Percentiles rank a stretch among this genome's conserved stretches.
Evolutionary conservation across 768 basidiomycete species (phyloP).

Genomic region (Amanita pallidorosea): DNA sequence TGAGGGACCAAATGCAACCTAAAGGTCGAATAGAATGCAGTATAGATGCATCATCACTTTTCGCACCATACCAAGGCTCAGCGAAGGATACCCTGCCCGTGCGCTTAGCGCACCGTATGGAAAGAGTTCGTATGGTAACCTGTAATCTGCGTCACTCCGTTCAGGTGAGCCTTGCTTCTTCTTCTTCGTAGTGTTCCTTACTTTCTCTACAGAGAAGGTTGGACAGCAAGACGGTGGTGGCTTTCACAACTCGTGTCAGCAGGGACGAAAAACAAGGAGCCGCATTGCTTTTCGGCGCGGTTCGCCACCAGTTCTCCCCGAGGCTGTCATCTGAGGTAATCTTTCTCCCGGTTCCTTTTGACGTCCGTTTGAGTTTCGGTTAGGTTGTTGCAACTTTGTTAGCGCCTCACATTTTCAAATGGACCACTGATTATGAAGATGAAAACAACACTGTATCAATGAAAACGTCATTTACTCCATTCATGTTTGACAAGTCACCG

Average conservation of each 20-base stretch:
- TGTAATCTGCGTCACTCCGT: conserved; percentile 32
- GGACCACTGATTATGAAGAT: conserved; percentile 39
- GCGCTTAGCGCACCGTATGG: conserved; percentile 22
- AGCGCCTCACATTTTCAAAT: conserved; percentile 26
- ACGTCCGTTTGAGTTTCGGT: conserved; percentile 10
- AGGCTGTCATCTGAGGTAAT: conserved; percentile 38
- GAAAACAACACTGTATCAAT: conserved; percentile 33
- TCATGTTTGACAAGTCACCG: conserved; percentile 18
- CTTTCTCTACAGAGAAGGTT: conserved; percentile 31
- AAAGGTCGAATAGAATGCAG: conserved; percentile 33
- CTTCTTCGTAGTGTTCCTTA: neutral
- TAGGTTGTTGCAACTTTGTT: conserved; percentile 31
- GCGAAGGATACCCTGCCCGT: conserved; percentile 13
- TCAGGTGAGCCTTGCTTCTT: conserved; percentile 23
- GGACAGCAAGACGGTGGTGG: conserved; percentile 31
- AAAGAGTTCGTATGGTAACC: conserved; percentile 21
- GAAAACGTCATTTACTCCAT: conserved; percentile 25
- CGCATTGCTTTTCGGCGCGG: conserved; percentile 51
- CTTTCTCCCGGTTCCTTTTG: conserved; percentile 9
- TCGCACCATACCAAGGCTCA: conserved; percentile 23
- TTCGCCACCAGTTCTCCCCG: conserved; percentile 72
- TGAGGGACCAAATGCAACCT: conserved; percentile 30
- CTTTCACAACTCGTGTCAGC: conserved; percentile 28
- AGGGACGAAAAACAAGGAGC: conserved; percentile 14
- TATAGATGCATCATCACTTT: conserved; percentile 40